These are phyloP conservation scores for Lenzites betulinus DNA, from an alignment of 768 basidiomycete genomes.

Conservation along the genomic window DNA sequence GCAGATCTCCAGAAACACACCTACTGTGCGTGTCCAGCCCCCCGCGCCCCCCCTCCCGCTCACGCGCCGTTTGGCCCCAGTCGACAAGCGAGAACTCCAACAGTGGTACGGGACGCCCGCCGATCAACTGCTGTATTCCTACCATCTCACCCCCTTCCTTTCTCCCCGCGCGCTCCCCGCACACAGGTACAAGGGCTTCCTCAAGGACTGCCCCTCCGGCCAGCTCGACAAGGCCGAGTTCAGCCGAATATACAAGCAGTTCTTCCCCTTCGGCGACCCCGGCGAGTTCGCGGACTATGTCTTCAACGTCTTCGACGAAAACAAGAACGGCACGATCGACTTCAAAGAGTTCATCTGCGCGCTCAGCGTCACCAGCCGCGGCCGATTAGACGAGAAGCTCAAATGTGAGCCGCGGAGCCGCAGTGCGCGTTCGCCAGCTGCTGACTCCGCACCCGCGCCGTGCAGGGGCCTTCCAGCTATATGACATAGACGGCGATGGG, in stretches of 20 bases:
- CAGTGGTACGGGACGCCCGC: constrained; percentile 64
- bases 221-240: constrained; percentile 96
- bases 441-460: background rate
- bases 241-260: constrained; percentile 97
- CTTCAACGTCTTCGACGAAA: constrained; percentile 96
- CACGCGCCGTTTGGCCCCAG: constrained; percentile 42
- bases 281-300: constrained; percentile 97
- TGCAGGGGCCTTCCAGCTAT: constrained; percentile 98
- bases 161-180: constrained; percentile 12
- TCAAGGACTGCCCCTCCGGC: constrained; percentile 97
- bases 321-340: constrained; percentile 96
- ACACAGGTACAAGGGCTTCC: constrained; percentile 96
- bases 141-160: constrained; percentile 19
- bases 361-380: constrained; percentile 91
- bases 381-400: constrained; percentile 94
- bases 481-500: constrained; percentile 98
- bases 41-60: constrained; percentile 23
- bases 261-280: constrained; percentile 99
- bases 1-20: constrained; percentile 96
- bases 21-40: constrained; percentile 66
- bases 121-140: constrained; percentile 14
- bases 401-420: constrained; percentile 67
- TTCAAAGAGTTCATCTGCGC: constrained; percentile 99
- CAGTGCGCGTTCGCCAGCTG: constrained; percentile 1
- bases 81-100: constrained; percentile 96